Percentiles rank a stretch among this genome's conserved stretches.
phyloP scores from a whole-genome alignment of 139 green algal genomes.

The Monoraphidium neglectum region DNA sequence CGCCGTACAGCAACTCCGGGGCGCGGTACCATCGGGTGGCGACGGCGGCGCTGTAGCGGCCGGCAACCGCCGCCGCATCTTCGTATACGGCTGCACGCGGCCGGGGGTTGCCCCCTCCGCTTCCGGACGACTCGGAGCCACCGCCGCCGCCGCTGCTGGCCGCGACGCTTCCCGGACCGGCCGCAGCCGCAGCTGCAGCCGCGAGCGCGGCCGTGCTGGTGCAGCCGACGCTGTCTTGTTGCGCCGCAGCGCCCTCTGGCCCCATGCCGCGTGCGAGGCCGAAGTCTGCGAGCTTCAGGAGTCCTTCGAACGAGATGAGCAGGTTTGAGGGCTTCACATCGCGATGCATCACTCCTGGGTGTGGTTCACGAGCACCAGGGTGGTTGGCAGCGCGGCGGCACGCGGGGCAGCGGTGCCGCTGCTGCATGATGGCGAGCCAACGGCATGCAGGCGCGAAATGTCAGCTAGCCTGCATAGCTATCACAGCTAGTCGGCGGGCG shows the following conservation, averaged over 20 bases:
- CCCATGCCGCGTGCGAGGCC: constrained; percentile 64
- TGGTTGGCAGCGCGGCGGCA: too few species aligned
- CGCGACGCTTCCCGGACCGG: too few species aligned
- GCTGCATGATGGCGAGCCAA: not conserved
- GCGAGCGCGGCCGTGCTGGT: not conserved
- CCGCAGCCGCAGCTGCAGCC: not conserved
- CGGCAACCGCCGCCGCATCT: too few species aligned
- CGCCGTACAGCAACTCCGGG: constrained; percentile 90
- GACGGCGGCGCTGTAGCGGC: constrained; percentile 62
- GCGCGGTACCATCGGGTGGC: constrained; percentile 91
- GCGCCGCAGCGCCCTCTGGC: constrained; percentile 34
- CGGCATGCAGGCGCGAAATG: not conserved
- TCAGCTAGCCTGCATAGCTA: not conserved
- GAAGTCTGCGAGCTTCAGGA: constrained; percentile 91
- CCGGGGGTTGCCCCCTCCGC: too few species aligned
- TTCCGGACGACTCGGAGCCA: too few species aligned
- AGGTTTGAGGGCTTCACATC: constrained; percentile 82
- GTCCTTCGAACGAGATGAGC: constrained; percentile 64
- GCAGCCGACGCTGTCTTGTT: constrained; percentile 46
- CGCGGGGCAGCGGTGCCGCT: too few species aligned
- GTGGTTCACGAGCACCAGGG: not conserved
- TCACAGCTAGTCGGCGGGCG: not conserved
- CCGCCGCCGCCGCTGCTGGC: too few species aligned
- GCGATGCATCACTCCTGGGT: constrained; percentile 12
- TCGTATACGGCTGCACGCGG: too few species aligned